Conservation (phyloP, 495 filamentous ascomycete species). For the Margaritispora aquatica region DNA sequence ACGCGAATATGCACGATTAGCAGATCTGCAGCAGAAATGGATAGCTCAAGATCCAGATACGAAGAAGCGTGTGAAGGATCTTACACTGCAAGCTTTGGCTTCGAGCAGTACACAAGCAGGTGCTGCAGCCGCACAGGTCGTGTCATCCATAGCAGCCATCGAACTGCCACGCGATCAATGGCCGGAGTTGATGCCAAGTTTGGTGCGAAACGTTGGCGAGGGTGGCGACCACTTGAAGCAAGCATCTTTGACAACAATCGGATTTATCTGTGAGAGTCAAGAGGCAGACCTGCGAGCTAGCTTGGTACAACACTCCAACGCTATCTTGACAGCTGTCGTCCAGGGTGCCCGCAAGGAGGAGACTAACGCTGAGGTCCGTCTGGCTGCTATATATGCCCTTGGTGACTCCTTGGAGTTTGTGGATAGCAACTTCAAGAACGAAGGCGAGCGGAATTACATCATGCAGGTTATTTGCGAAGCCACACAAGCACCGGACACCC, state of each 20-base stretch:
- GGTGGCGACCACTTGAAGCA: slow-evolving; percentile 86
- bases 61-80: slow-evolving; percentile 80
- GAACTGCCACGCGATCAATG: slow-evolving; percentile 91
- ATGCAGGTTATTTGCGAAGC: slow-evolving; percentile 99
- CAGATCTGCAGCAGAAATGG: slow-evolving; percentile 89
- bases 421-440: slow-evolving; percentile 94
- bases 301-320: slow-evolving; percentile 83
- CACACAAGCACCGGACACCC: slow-evolving; percentile 80
- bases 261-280: slow-evolving; percentile 95
- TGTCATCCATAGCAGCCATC: slow-evolving; percentile 89
- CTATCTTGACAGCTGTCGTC: slow-evolving; percentile 94
- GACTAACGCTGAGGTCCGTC: slow-evolving; percentile 78
- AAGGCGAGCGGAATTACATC: slow-evolving; percentile 98
- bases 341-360: slow-evolving; percentile 97
- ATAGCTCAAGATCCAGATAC: slow-evolving; percentile 65
- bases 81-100: slow-evolving; percentile 75
- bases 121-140: slow-evolving; percentile 85
- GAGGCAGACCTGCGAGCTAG: slow-evolving; percentile 79
- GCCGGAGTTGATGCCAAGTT: slow-evolving; percentile 83
- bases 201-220: slow-evolving; percentile 87
- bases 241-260: slow-evolving; percentile 86
- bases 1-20: slow-evolving; percentile 79
- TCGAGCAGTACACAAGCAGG: slow-evolving; percentile 75
- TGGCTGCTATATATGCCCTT: slow-evolving; percentile 86
- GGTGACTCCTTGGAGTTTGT: slow-evolving; percentile 98